Conservation (phyloP, 805 yeast species). For the Nakazawaea holstii region DNA sequence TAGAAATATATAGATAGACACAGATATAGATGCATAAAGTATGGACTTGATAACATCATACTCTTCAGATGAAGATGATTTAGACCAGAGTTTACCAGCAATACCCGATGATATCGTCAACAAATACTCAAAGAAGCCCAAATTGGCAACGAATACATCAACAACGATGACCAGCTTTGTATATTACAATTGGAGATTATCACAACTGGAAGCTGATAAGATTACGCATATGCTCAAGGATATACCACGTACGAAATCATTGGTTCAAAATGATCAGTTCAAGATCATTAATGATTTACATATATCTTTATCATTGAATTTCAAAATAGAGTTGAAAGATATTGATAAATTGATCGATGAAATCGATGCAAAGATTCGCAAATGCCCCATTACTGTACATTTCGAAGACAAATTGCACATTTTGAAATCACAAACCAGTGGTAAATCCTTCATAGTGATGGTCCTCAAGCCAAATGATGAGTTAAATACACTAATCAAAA, state of each 20-base stretch:
- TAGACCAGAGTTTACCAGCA: neutral
- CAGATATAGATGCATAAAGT: neutral
- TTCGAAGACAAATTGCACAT: neutral
- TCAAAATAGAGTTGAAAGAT: neutral
- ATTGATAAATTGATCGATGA: neutral
- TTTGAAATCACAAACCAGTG: neutral
- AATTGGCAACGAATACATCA: neutral
- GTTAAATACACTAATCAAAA: neutral
- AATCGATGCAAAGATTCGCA: neutral
- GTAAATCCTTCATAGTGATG: neutral
- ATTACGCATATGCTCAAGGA: neutral
- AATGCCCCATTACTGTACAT: neutral
- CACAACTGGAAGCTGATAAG: neutral
- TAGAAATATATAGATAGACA: too few relatives aligned
- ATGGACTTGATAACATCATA: neutral
- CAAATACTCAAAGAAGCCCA: neutral
- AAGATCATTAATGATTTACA: neutral
- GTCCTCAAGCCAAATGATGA: neutral
- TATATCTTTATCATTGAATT: conserved; percentile 5
- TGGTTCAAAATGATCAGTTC: neutral
- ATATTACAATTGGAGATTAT: neutral
- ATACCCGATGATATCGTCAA: neutral
- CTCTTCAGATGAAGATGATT: neutral
- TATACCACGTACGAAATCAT: neutral
- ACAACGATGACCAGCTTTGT: neutral